A percentile compares a stretch with the other conserved stretches of the same genome.
These are phyloP conservation scores for Dichotomopilus funicola DNA, from an alignment of 2,329 filamentous ascomycete species.

Conservation along the genomic window DNA sequence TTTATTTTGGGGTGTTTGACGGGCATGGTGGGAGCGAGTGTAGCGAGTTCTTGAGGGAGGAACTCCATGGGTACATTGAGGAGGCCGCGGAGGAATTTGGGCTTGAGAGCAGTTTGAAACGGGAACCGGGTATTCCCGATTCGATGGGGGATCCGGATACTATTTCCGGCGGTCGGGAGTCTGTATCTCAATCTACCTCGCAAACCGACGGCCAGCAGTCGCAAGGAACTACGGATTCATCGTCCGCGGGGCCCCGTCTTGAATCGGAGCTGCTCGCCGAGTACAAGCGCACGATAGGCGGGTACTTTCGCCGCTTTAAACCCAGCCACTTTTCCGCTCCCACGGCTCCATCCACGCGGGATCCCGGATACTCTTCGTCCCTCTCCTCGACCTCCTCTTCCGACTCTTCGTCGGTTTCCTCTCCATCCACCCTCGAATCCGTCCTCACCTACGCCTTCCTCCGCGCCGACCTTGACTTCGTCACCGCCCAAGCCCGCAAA, in stretches of 20 bases:
- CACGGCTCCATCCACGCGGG: slow-evolving; percentile 17
- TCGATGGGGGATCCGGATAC: slow-evolving; percentile 9
- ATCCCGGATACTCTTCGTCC: slow-evolving; percentile 12
- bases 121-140: slow-evolving; percentile 26
- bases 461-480: slow-evolving; percentile 89
- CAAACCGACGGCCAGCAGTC: slow-evolving; percentile 27
- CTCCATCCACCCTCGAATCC: slow-evolving; percentile 54
- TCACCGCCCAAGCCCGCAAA: slow-evolving; percentile 80
- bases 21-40: slow-evolving; percentile 90
- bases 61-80: slow-evolving; percentile 85
- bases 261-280: slow-evolving; percentile 65
- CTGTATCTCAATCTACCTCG: not conserved
- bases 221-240: slow-evolving; percentile 35
- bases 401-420: not conserved
- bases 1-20: slow-evolving; percentile 96
- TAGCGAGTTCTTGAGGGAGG: slow-evolving; percentile 76
- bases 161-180: not conserved
- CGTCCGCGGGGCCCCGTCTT: slow-evolving; percentile 57
- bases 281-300: slow-evolving; percentile 81
- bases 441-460: slow-evolving; percentile 89
- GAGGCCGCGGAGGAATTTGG: slow-evolving; percentile 70
- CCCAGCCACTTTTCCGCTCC: slow-evolving; percentile 63
- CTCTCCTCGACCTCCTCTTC: not conserved
- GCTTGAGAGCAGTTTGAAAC: slow-evolving; percentile 66
- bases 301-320: slow-evolving; percentile 88